A percentile compares a stretch with the other conserved stretches of the same genome.
These are phyloP conservation scores for Raphanus sativus DNA, from an alignment of 345 rosid genomes.

Conservation along the genomic window DNA sequence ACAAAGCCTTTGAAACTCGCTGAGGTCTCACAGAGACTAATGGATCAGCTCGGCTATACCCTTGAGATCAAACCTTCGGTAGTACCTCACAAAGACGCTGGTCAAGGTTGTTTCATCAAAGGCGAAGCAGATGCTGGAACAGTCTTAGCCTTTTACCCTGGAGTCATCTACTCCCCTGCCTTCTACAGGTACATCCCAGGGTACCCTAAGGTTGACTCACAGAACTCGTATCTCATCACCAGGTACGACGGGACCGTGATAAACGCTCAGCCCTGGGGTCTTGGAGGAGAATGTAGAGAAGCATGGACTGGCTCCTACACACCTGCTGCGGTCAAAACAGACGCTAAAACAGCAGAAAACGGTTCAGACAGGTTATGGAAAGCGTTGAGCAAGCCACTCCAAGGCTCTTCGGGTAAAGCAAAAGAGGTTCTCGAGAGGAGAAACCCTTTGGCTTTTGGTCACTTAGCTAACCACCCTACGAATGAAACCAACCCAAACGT, in stretches of 20 bases:
- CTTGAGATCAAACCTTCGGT: conserved; percentile 66
- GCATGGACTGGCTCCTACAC: conserved; percentile 61
- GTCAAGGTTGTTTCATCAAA: conserved; percentile 71
- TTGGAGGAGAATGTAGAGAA: conserved; percentile 64
- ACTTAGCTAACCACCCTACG: conserved; percentile 84
- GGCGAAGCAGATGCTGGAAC: conserved; percentile 83
- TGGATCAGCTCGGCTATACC: conserved; percentile 72
- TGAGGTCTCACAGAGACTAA: conserved; percentile 63
- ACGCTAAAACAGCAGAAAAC: conserved; percentile 39
- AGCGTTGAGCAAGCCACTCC: conserved; percentile 68
- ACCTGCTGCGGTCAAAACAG: conserved; percentile 33
- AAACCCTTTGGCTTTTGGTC: conserved; percentile 89
- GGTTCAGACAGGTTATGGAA: conserved; percentile 74
- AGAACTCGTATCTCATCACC: conserved; percentile 80
- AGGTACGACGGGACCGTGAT: conserved; percentile 91
- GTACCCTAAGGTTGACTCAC: conserved; percentile 74
- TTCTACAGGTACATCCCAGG: conserved; percentile 85
- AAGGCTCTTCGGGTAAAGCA: conserved; percentile 45
- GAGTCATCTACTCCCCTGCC: conserved; percentile 76
- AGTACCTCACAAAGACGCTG: conserved; percentile 79
- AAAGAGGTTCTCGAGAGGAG: conserved; percentile 69
- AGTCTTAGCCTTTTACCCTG: conserved; percentile 87
- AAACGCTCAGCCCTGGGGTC: conserved; percentile 92
- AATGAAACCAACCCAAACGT: conserved; percentile 77
- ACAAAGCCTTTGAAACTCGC: conserved; percentile 58